A percentile compares a stretch with the other conserved stretches of the same genome.
These are phyloP conservation scores for Megacollybia platyphylla DNA, from an alignment of 1,284 basidiomycete genomes.

Conservation along the genomic window DNA sequence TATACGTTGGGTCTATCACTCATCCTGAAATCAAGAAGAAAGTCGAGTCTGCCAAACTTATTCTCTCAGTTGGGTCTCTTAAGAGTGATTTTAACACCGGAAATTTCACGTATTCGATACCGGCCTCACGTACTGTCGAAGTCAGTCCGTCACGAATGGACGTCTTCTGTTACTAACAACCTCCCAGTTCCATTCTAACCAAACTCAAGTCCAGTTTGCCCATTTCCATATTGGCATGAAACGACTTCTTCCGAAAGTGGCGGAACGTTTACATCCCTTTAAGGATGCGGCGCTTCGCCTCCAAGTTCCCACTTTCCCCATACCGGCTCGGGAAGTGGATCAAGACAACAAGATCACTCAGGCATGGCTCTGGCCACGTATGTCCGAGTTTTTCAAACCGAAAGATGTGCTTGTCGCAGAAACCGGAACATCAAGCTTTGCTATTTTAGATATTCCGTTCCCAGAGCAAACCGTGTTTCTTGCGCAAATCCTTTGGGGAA, in stretches of 20 bases:
- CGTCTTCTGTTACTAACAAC: not conserved
- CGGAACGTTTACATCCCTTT: slow-evolving; percentile 35
- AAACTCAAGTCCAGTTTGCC: slow-evolving; percentile 58
- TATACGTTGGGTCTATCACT: slow-evolving; percentile 76
- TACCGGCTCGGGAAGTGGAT: slow-evolving; percentile 27
- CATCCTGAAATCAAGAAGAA: slow-evolving; percentile 59
- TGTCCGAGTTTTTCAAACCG: slow-evolving; percentile 67
- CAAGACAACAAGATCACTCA: slow-evolving; percentile 48
- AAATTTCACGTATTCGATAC: slow-evolving; percentile 68
- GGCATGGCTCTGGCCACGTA: slow-evolving; percentile 76
- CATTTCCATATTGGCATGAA: slow-evolving; percentile 63
- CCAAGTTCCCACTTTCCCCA: slow-evolving; percentile 29
- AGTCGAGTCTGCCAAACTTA: slow-evolving; percentile 75
- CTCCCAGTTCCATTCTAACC: slow-evolving; percentile 69
- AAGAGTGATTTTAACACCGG: slow-evolving; percentile 90
- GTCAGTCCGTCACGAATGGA: slow-evolving; percentile 18
- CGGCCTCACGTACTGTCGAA: slow-evolving; percentile 48
- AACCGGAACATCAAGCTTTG: slow-evolving; percentile 71
- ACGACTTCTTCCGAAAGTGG: slow-evolving; percentile 54
- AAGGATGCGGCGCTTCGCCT: slow-evolving; percentile 23
- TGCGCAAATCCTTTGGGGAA: slow-evolving; percentile 76
- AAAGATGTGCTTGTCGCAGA: slow-evolving; percentile 78
- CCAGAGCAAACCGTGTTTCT: slow-evolving; percentile 57
- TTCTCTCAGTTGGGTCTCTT: slow-evolving; percentile 73
- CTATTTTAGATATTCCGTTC: slow-evolving; percentile 65